phyloP scores from a whole-genome alignment of 2,329 filamentous ascomycete genomes.

The Diaporthe humulicola region DNA sequence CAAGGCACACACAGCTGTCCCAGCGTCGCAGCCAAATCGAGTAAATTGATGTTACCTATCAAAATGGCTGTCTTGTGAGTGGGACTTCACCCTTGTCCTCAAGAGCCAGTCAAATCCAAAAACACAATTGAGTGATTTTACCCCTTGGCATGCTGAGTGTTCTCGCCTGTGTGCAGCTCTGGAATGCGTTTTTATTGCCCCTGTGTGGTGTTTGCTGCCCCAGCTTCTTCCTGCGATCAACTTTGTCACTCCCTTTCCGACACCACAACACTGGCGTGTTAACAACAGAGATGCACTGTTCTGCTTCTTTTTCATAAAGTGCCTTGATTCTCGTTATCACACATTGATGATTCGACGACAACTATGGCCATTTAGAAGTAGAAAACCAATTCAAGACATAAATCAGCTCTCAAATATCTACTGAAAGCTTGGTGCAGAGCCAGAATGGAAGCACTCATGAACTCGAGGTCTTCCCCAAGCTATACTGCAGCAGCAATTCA shows the following conservation, averaged over 20 bases:
- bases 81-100: neutral
- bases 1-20: neutral
- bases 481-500: neutral
- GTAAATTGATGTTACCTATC: neutral
- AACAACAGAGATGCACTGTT: no score
- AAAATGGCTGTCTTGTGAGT: neutral
- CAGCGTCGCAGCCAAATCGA: no score
- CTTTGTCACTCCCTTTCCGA: neutral
- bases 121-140: neutral
- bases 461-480: neutral
- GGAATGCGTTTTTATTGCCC: no score
- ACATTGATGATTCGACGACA: no score
- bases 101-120: neutral
- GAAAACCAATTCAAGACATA: neutral
- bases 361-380: no score
- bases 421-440: neutral
- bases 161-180: neutral
- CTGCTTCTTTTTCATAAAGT: neutral
- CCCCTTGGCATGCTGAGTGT: neutral
- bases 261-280: neutral
- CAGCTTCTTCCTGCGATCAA: neutral
- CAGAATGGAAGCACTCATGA: neutral
- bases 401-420: neutral
- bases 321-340: neutral
- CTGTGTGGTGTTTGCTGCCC: neutral